Percentiles rank a stretch among this genome's conserved stretches.
phyloP scores from a whole-genome alignment of 202 grass and related monocot species.

The Zoysia matrella region DNA sequence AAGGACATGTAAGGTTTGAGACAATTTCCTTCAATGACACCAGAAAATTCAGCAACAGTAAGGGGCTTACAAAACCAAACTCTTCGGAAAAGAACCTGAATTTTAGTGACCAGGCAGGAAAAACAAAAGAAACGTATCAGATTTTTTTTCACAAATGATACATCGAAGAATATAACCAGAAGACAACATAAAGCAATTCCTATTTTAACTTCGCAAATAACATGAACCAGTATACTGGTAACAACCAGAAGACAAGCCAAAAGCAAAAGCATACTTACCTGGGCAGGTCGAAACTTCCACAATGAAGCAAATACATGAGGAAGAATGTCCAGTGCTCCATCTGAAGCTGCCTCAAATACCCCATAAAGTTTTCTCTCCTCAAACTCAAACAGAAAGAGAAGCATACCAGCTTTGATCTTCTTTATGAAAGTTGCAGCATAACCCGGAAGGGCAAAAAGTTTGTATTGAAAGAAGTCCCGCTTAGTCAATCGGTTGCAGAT shows the following conservation, averaged over 20 bases:
- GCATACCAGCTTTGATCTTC: slow-evolving; percentile 75
- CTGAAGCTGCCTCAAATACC: slow-evolving; percentile 68
- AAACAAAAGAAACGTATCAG: slow-evolving; percentile 29
- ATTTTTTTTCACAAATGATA: slow-evolving; percentile 13
- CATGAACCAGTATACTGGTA: slow-evolving; percentile 23
- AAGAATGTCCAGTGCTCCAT: slow-evolving; percentile 65
- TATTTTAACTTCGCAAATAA: slow-evolving; percentile 37
- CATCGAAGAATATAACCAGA: background rate
- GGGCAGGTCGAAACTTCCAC: slow-evolving; percentile 42
- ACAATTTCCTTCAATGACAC: slow-evolving; percentile 44
- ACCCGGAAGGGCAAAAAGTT: slow-evolving; percentile 57
- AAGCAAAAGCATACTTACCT: slow-evolving; percentile 46
- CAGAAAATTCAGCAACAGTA: slow-evolving; percentile 62
- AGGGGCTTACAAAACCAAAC: slow-evolving; percentile 71
- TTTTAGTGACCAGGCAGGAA: slow-evolving; percentile 26
- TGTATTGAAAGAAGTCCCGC: slow-evolving; percentile 47
- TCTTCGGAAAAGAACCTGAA: slow-evolving; percentile 68
- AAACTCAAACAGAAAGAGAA: slow-evolving; percentile 67
- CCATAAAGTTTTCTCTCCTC: slow-evolving; percentile 65
- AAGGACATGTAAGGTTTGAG: slow-evolving; percentile 51
- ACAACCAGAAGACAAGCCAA: slow-evolving; percentile 20
- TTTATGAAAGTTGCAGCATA: slow-evolving; percentile 57
- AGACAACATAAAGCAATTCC: slow-evolving; percentile 19
- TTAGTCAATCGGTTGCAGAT: slow-evolving; percentile 54
- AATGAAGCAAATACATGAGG: slow-evolving; percentile 50